Base-by-base conservation (phyloP, 148 eudicot species). In the Arctostaphylos glauca region DNA sequence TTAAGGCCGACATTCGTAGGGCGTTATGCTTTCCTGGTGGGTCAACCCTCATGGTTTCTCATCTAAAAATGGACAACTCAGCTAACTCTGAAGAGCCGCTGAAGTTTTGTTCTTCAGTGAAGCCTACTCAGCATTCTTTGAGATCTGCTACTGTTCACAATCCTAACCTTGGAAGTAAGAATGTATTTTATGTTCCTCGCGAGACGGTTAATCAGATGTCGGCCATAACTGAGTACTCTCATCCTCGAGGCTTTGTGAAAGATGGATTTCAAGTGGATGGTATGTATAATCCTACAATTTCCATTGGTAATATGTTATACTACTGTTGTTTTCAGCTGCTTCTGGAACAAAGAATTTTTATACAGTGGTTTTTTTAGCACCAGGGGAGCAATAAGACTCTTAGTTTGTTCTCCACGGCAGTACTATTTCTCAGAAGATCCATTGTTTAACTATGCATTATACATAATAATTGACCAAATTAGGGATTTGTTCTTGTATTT, bases 11-110 rank as follows among this genome's bases (percentile, higher is more conserved):
- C 83, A 84, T 95, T 46, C 93, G 98, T 8, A 92, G 89, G 56
- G 91, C 96, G 60, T 85, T 95, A 74, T 95, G 97, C 90, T 95
- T 93, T 85, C 98, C 97, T 76, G 98, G 98, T 75, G 94, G 96
- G 83, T 93, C 98, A 58, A 92, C 91, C 76, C 91, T 95, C 84
- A 88, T 93, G 97, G 82, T 91, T 75, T 87, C 97, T 74, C 92
- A 93, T 88, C 85, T 93, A 78, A 78, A 78, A 60, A 84, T 81
- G 76, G 88, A 88, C 74, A 81, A 77, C 66, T 79, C 84, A 78
- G 80, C 81, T 67, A 83, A 60, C 74, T 53, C 60, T 38, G 80
- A 76, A 44, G 88, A 80, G 76, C 79, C 59, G 15, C 43, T 83
- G 53, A 84, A 85, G 82, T 77, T 85, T 73, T 67, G 83, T 66